Evolutionary conservation across 345 rosid genomes (phyloP).

Genomic region (Syzygium grande): DNA sequence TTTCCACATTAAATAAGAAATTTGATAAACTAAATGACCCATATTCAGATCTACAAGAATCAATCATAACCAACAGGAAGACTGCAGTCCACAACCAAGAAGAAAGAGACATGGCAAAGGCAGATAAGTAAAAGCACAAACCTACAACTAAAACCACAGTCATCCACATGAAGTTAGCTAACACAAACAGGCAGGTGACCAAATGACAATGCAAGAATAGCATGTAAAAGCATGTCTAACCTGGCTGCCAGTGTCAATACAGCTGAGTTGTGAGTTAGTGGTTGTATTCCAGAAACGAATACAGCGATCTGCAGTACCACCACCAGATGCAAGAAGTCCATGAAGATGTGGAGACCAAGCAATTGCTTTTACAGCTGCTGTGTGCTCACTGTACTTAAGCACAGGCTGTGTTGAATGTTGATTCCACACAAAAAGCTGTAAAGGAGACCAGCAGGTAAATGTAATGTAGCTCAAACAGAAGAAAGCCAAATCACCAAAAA

Average conservation of each 20-base stretch:
- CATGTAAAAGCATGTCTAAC: conserved; percentile 16
- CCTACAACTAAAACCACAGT: background rate
- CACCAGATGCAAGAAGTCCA: conserved; percentile 98
- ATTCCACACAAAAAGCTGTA: conserved; percentile 96
- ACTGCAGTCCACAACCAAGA: background rate
- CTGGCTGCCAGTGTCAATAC: conserved; percentile 97
- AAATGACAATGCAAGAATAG: background rate
- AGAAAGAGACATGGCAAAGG: background rate
- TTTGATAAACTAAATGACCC: background rate
- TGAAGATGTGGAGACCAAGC: conserved; percentile 99
- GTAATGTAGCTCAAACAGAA: background rate
- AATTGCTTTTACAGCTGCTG: conserved; percentile 99
- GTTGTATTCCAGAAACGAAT: conserved; percentile 99
- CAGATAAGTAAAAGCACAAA: background rate
- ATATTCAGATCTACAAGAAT: background rate
- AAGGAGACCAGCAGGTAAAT: conserved; percentile 5
- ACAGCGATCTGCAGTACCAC: conserved; percentile 96
- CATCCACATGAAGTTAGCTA: background rate
- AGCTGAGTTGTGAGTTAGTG: conserved; percentile 77
- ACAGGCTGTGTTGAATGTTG: conserved; percentile 92
- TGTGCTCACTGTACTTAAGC: conserved; percentile 82
- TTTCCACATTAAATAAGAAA: background rate
- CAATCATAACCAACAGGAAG: background rate
- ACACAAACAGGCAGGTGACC: background rate
- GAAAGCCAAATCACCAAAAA: background rate